These are phyloP conservation scores for Coprinopsis strossmayeri DNA, from an alignment of 768 basidiomycete species.

Conservation along the genomic window DNA sequence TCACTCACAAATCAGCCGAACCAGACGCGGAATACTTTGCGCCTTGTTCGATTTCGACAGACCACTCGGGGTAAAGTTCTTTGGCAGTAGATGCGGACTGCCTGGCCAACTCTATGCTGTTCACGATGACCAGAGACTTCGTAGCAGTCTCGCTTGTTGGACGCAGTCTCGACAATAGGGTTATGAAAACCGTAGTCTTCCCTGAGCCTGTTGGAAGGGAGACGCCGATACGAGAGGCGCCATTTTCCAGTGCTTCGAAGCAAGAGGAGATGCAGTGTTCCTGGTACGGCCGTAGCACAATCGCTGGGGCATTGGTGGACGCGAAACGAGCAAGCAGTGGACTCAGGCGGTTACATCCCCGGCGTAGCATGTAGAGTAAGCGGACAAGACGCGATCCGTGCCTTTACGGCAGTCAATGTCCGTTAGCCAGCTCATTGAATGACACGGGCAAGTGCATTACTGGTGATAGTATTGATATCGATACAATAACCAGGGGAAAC, in stretches of 20 bases:
- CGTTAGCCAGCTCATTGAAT: too few relatives aligned
- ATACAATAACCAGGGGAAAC: neutral
- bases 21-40: conserved; percentile 68
- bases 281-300: conserved; percentile 81
- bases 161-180: conserved; percentile 61
- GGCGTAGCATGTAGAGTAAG: conserved; percentile 2
- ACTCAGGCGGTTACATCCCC: neutral
- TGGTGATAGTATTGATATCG: neutral
- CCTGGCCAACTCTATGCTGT: conserved; percentile 81
- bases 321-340: neutral
- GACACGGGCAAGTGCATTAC: too few relatives aligned
- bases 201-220: conserved; percentile 81
- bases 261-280: conserved; percentile 75
- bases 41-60: conserved; percentile 92
- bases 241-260: conserved; percentile 57
- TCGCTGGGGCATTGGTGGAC: conserved; percentile 11
- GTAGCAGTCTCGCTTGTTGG: conserved; percentile 43
- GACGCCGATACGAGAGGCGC: conserved; percentile 73
- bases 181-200: conserved; percentile 91
- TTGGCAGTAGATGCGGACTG: conserved; percentile 77
- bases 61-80: conserved; percentile 62
- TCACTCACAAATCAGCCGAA: conserved; percentile 71
- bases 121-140: conserved; percentile 77
- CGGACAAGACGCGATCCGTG: too few relatives aligned
- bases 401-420: too few relatives aligned